Base-by-base conservation (phyloP, 129 eudicot genomes). In the Lactuca saligna region DNA sequence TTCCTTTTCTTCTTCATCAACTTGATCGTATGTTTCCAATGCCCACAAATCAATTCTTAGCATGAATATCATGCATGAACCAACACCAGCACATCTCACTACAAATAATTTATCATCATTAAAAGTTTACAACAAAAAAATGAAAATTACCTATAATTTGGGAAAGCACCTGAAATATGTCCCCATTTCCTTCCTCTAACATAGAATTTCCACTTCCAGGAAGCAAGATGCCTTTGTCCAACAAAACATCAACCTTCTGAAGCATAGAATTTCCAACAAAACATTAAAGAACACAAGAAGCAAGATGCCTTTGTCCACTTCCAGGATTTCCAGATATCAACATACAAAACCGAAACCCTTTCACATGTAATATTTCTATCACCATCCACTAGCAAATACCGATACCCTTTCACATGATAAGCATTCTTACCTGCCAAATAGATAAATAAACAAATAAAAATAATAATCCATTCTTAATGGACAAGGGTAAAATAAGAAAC, bases 41-140 rank as follows among this genome's bases (percentile, higher is more conserved):
- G 96, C 98, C 98, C 98, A 92, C 75, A 88, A 78, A 77, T 92
- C 98, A 69, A 92, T 81, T 71, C 85, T 86, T 54, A 96, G 96
- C 96, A 92, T 80, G 79, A 78, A 88, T 57, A 92, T 39, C 75
- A 81, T 82, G 87, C 95, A 82, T 6, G 79, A 75, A 68, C 85
- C 79, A 54, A 83, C 66, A 72, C 85, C 65, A 3, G 91, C 78
- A 64, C 94, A 88, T 73, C 80, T 75, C 86, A 85, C 98, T 92
- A 90, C 91, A 71, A 75, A 80, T 6, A 62, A 63, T 25, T 51
- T 29, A 7, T 17, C 17, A 54, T 33, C 60, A 17, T 8, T 48
- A 15, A 46, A 33, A 59, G 15, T 7, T 14, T 58, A 66, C 35
- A 66, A 20, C 0, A 39, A 29, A 20, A 20, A 20, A 20, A 20